Base-by-base conservation (phyloP, 2,329 filamentous ascomycete genomes). In the Teratosphaeria zuluensis region DNA sequence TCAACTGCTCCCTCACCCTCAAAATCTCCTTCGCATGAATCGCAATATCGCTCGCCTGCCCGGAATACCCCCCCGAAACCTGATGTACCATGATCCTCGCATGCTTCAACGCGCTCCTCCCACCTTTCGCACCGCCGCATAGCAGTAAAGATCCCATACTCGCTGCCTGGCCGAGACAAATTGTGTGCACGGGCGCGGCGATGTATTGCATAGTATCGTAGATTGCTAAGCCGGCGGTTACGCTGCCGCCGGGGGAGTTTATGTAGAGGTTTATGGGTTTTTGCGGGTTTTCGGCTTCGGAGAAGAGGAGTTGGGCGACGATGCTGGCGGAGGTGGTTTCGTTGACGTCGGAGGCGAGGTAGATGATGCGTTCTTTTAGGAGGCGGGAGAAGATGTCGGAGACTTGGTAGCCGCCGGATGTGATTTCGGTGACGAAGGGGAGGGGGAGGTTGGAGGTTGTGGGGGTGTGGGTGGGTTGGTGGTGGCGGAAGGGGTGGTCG, bases 191-290 rank as follows among this genome's bases (percentile, higher is more conserved):
- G 1, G 92, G 90, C 2, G 89, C 89, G 61, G 87, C 86, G 71
- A 99, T 97, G 74, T 99, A 99, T 66, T 88, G 86, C 92, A 99
- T 97, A 12, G 94, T 99, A 73, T 99, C 94, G 80, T 99, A 99
- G 69, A 99, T 97, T 30, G 94, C 92, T 61, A 87, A 78, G 2
- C 80, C 80, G 1, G 94, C 92, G 62, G 88, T 92, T 48, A 99
- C 92, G 51, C 89, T 92, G 58, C 94, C 94, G 55, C 94, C 94
- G 0, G 92, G 92, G 0, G 90, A 95, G 77, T 99, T 96, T 74
- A 99, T 99, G 75, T 99, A 99, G 73, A 99, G 89, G 56, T 89
- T 94, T 64, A 99, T 97, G 12, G 91, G 89, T 73, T 96, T 96
- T 58, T 95, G 85, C 3, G 92, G 92, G 69, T 90, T 90, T 71